phyloP scores from a whole-genome alignment of 306 rosid genomes.

The Acacia confusa region DNA sequence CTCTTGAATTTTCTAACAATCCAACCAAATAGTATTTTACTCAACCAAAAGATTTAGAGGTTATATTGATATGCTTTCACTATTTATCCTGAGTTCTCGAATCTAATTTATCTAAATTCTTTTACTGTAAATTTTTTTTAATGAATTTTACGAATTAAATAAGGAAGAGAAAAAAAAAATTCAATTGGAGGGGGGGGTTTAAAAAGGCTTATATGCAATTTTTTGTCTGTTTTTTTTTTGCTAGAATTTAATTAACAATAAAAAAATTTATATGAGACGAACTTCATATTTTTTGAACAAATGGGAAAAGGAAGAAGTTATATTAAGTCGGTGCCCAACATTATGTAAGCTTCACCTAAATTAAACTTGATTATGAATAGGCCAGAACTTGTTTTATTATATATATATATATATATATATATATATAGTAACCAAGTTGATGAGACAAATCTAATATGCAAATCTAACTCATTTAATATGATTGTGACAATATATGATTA shows the following conservation, averaged over 20 bases:
- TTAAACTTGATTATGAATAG: neutral
- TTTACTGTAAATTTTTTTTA: neutral
- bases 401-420: no score
- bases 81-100: neutral
- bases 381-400: neutral
- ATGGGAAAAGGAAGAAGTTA: neutral
- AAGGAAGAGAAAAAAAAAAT: neutral
- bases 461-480: conserved; percentile 5
- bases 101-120: neutral
- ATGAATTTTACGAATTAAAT: neutral
- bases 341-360: neutral
- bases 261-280: neutral
- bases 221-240: neutral
- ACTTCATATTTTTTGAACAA: conserved; percentile 9
- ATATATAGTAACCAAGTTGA: neutral
- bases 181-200: neutral
- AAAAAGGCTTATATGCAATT: neutral
- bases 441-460: neutral
- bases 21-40: conserved; percentile 5
- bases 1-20: conserved; percentile 6
- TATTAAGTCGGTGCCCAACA: conserved; percentile 22
- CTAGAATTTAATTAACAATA: neutral
- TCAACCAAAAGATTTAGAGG: conserved; percentile 31
- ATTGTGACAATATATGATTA: neutral
- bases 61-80: conserved; percentile 20